Conservation (phyloP, 306 rosid genomes). For the Potentilla sterilis region DNA sequence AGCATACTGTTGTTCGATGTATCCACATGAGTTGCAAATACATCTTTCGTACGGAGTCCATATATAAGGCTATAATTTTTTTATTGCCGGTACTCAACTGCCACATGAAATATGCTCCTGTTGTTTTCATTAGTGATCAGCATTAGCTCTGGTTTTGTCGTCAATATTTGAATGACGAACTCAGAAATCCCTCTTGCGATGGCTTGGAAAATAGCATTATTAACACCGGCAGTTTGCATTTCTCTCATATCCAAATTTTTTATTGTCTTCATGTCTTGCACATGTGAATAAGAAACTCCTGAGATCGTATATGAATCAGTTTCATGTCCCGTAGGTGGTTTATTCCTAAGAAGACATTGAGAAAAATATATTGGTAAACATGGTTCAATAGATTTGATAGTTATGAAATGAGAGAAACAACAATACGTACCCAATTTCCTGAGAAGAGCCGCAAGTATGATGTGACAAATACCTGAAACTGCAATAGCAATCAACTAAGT, state of each 20-base stretch:
- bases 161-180: neutral
- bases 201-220: neutral
- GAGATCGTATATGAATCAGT: neutral
- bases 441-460: neutral
- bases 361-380: neutral
- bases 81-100: neutral
- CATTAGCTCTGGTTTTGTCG: neutral
- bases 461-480: neutral
- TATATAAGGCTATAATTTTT: conserved; percentile 5
- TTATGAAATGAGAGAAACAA: neutral
- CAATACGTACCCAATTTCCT: neutral
- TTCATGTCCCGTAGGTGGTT: neutral
- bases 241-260: rapidly evolving
- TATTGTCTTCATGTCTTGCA: neutral
- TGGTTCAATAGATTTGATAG: neutral
- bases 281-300: neutral
- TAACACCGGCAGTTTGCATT: rapidly evolving
- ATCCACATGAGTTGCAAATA: rapidly evolving
- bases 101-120: neutral
- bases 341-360: neutral
- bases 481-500: neutral
- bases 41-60: neutral
- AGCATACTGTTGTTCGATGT: neutral
- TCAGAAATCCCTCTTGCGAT: neutral
- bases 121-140: rapidly evolving